These are phyloP conservation scores for Sporothrix dimorphospora DNA, from an alignment of 2,329 filamentous ascomycete genomes.

Conservation along the genomic window DNA sequence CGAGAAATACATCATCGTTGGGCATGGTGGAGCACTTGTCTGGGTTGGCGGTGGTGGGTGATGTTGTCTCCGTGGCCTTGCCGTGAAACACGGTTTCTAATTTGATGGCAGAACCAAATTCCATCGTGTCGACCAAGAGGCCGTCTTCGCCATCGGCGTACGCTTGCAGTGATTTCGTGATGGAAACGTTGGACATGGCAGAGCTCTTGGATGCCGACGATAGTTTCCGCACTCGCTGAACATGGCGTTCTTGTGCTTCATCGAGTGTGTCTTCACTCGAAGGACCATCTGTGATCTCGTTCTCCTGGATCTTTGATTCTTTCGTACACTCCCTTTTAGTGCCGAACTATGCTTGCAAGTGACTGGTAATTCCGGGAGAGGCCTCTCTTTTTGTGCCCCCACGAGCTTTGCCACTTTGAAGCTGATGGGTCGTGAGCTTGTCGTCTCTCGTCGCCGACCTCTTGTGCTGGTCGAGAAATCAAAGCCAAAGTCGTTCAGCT, in stretches of 20 bases:
- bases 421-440: background rate
- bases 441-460: background rate
- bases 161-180: constrained; percentile 29
- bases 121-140: constrained; percentile 13
- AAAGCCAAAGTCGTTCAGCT: constrained; percentile 62
- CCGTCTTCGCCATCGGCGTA: constrained; percentile 27
- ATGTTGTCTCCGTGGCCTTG: background rate
- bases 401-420: background rate
- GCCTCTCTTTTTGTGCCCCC: background rate
- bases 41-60: background rate
- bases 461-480: background rate
- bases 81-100: constrained; percentile 18
- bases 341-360: background rate
- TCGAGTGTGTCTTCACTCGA: background rate
- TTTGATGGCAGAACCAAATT: constrained; percentile 23
- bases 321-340: no score
- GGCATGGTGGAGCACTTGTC: no score
- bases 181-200: constrained; percentile 31
- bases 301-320: background rate
- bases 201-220: constrained; percentile 13
- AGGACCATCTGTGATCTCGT: background rate
- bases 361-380: constrained; percentile 5
- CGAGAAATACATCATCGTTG: background rate
- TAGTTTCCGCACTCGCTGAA: background rate
- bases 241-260: background rate